A percentile compares a stretch with the other conserved stretches of the same genome.
Evolutionary conservation across 176 grass and related monocot species (phyloP).

Genomic region (Aegilops sharonensis): DNA sequence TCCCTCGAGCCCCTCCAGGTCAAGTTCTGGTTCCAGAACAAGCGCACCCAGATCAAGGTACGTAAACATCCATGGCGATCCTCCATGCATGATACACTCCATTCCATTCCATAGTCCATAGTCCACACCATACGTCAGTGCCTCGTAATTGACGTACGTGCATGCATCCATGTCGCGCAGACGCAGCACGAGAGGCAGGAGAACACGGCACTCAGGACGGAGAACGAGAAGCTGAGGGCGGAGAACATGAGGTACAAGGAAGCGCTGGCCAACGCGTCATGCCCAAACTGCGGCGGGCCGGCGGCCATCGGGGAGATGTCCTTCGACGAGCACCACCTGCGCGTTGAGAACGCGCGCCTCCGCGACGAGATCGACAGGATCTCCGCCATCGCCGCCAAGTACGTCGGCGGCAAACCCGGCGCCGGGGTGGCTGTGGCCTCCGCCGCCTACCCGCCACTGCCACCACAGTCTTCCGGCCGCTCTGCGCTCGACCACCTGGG

Average conservation of each 20-base stretch:
- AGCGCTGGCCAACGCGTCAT: slow-evolving; percentile 58
- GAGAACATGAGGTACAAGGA: slow-evolving; percentile 91
- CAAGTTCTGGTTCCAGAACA: slow-evolving; percentile 99
- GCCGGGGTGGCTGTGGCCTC: slow-evolving; percentile 3
- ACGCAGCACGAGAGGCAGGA: slow-evolving; percentile 81
- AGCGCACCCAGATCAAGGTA: slow-evolving; percentile 96
- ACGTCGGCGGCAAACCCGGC: slow-evolving; percentile 58
- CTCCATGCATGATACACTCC: not conserved
- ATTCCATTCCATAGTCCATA: not conserved
- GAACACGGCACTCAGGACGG: slow-evolving; percentile 61
- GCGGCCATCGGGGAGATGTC: slow-evolving; percentile 86
- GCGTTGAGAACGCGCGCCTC: slow-evolving; percentile 80
- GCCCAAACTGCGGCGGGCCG: slow-evolving; percentile 87
- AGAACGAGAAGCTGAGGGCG: slow-evolving; percentile 75
- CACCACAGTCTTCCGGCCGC: slow-evolving; percentile 15
- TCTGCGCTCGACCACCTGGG: slow-evolving; percentile 54
- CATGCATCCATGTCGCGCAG: slow-evolving; percentile 23
- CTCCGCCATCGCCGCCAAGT: slow-evolving; percentile 82
- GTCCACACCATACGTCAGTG: no score
- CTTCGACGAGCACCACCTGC: slow-evolving; percentile 83
- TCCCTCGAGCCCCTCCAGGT: slow-evolving; percentile 83
- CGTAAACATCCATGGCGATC: not conserved
- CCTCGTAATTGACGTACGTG: no score
- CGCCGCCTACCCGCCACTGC: slow-evolving; percentile 13
- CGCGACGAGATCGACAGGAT: slow-evolving; percentile 85